Evolutionary conservation across 1,284 basidiomycete species (phyloP).

Genomic region (Porodaedalea pini): DNA sequence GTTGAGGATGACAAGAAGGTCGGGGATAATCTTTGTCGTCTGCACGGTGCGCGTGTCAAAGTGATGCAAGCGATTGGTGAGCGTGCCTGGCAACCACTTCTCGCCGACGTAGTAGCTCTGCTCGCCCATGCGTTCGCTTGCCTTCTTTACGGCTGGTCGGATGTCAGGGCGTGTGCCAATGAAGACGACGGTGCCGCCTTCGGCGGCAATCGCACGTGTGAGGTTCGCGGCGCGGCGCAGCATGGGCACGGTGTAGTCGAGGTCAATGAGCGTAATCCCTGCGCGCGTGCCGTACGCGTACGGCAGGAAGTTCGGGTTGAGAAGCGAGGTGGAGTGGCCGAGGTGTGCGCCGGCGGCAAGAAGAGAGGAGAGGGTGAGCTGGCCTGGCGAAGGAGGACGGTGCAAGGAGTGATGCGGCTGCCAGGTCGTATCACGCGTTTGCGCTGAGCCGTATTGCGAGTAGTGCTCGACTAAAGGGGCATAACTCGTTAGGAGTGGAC

Average conservation of each 20-base stretch:
- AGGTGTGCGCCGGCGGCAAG: slow-evolving; percentile 93
- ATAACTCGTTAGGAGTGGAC: slow-evolving; percentile 21
- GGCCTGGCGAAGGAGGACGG: slow-evolving; percentile 55
- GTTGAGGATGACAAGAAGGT: slow-evolving; percentile 88
- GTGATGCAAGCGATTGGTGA: slow-evolving; percentile 86
- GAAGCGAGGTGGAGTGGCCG: slow-evolving; percentile 80
- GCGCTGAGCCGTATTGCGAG: slow-evolving; percentile 72
- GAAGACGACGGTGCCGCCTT: slow-evolving; percentile 86
- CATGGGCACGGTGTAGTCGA: slow-evolving; percentile 91
- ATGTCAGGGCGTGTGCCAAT: slow-evolving; percentile 85
- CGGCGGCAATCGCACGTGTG: slow-evolving; percentile 76
- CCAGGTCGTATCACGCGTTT: slow-evolving; percentile 67
- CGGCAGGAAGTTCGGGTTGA: slow-evolving; percentile 88
- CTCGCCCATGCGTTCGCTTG: slow-evolving; percentile 72
- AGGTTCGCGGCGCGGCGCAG: slow-evolving; percentile 88
- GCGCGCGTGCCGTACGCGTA: slow-evolving; percentile 92
- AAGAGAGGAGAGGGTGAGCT: slow-evolving; percentile 84
- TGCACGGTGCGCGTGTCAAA: slow-evolving; percentile 63
- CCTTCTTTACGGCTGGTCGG: slow-evolving; percentile 72
- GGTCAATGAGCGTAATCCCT: slow-evolving; percentile 90
- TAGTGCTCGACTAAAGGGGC: slow-evolving; percentile 56
- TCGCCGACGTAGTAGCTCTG: slow-evolving; percentile 84
- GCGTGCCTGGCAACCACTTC: slow-evolving; percentile 90
- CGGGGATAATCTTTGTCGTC: slow-evolving; percentile 67
- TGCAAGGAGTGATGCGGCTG: slow-evolving; percentile 73